A percentile compares a stretch with the other conserved stretches of the same genome.
Conservation (phyloP, 2,329 filamentous ascomycete species). For the Pseudogymnoascus sp. region DNA sequence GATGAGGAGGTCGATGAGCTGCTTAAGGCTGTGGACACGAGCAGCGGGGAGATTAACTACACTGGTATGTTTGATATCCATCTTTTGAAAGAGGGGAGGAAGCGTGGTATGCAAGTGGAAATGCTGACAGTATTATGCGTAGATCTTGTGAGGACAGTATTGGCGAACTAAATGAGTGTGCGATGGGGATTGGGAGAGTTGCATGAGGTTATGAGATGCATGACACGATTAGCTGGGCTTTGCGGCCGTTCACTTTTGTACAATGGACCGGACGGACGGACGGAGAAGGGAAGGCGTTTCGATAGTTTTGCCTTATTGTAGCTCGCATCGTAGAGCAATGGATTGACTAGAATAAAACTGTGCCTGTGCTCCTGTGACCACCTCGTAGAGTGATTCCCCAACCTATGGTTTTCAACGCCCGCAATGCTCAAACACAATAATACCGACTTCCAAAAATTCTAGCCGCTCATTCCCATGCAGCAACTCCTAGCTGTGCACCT, state of each 20-base stretch:
- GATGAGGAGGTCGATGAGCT: conserved; percentile 98
- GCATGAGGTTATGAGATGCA: conserved; percentile 6
- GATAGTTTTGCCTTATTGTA: conserved; percentile 8
- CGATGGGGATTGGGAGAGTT: neutral
- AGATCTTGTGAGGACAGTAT: conserved; percentile 81
- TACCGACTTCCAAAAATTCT: neutral
- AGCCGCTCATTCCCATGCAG: conserved; percentile 27
- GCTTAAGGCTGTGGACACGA: conserved; percentile 95
- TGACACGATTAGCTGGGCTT: conserved; percentile 9
- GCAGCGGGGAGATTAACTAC: conserved; percentile 95
- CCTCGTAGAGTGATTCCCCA: neutral
- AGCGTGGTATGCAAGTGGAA: neutral
- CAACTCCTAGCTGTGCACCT: conserved; percentile 19
- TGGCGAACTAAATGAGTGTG: conserved; percentile 60
- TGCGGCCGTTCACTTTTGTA: conserved; percentile 2
- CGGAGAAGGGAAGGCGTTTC: conserved; percentile 3
- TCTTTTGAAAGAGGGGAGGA: neutral
- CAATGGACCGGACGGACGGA: conserved; percentile 2
- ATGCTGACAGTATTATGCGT: conserved; percentile 12
- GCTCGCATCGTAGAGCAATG: neutral
- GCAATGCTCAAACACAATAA: neutral
- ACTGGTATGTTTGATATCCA: conserved; percentile 52
- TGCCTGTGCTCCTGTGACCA: neutral
- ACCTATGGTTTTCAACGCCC: neutral
- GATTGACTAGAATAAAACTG: neutral